Evolutionary conservation across 148 eudicot species (phyloP).

Genomic region (Oxyria digyna): DNA sequence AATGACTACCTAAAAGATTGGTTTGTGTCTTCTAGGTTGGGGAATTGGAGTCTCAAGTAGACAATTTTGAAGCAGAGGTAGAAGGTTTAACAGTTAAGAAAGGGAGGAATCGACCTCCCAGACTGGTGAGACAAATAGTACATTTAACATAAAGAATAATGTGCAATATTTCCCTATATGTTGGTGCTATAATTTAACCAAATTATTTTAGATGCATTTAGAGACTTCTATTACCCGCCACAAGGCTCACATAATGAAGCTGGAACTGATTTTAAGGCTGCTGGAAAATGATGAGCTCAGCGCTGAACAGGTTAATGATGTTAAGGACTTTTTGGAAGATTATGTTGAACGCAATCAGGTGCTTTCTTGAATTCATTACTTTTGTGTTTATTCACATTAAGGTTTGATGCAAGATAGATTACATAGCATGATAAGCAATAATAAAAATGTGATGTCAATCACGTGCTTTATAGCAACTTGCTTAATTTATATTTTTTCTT

Average conservation of each 20-base stretch:
- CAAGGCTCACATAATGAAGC: slow-evolving; percentile 93
- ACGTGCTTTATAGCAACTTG: neutral
- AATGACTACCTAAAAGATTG: neutral
- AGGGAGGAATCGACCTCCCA: slow-evolving; percentile 96
- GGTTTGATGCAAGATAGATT: neutral
- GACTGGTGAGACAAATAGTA: slow-evolving; percentile 52
- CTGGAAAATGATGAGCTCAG: slow-evolving; percentile 92
- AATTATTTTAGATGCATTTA: slow-evolving; percentile 57
- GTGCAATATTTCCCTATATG: neutral
- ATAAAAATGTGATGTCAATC: neutral
- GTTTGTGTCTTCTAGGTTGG: slow-evolving; percentile 41
- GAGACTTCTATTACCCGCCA: slow-evolving; percentile 92
- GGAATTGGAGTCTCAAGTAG: slow-evolving; percentile 90
- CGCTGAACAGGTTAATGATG: slow-evolving; percentile 96
- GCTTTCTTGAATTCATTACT: neutral
- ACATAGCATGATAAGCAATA: neutral
- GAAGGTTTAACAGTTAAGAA: slow-evolving; percentile 92
- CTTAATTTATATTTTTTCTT: neutral
- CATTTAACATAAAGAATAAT: neutral
- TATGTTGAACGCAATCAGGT: slow-evolving; percentile 99
- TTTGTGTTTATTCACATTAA: neutral
- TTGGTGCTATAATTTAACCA: neutral
- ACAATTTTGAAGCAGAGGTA: slow-evolving; percentile 93
- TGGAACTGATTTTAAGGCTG: slow-evolving; percentile 81
- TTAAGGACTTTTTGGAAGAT: slow-evolving; percentile 91